A percentile compares a stretch with the other conserved stretches of the same genome.
These are phyloP conservation scores for Gastrolobium bilobum DNA, from an alignment of 306 rosid species.

Conservation along the genomic window DNA sequence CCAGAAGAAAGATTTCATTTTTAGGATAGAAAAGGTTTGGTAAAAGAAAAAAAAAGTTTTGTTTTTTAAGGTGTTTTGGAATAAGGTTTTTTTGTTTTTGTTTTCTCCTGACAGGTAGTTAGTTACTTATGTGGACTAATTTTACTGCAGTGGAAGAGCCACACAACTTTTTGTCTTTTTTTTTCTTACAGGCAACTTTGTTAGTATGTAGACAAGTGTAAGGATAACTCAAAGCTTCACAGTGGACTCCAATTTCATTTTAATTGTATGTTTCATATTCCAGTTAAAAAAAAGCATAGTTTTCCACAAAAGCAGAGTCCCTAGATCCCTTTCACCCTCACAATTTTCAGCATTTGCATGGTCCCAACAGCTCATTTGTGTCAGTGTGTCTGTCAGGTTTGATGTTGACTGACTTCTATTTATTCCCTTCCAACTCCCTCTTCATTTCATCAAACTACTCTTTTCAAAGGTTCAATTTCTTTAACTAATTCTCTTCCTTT, in stretches of 20 bases:
- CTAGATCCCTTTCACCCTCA: constrained; percentile 38
- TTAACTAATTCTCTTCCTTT: constrained; percentile 32
- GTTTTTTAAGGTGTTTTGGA: not conserved
- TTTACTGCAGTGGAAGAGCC: constrained; percentile 12
- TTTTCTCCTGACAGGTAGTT: not conserved
- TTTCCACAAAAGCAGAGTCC: constrained; percentile 41
- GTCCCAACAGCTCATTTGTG: constrained; percentile 64
- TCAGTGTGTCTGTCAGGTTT: constrained; percentile 51
- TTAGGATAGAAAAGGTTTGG: not conserved
- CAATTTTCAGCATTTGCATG: constrained; percentile 51
- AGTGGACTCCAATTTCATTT: constrained; percentile 21
- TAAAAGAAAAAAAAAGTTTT: not conserved
- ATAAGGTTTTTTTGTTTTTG: not conserved
- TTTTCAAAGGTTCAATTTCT: constrained; percentile 52
- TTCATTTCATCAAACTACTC: constrained; percentile 62
- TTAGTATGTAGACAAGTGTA: constrained; percentile 33
- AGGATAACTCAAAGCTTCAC: not conserved
- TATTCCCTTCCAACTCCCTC: constrained; percentile 62
- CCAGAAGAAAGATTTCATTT: constrained; percentile 3
- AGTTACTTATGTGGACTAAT: constrained; percentile 14
- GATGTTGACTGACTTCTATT: constrained; percentile 73
- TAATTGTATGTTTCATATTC: constrained; percentile 33
- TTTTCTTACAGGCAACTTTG: constrained; percentile 3
- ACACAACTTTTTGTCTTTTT: constrained; percentile 5
- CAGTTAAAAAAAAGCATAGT: constrained; percentile 25